Base-by-base conservation (phyloP, 2,329 filamentous ascomycete species). In the Neopestalotiopsis sp. region DNA sequence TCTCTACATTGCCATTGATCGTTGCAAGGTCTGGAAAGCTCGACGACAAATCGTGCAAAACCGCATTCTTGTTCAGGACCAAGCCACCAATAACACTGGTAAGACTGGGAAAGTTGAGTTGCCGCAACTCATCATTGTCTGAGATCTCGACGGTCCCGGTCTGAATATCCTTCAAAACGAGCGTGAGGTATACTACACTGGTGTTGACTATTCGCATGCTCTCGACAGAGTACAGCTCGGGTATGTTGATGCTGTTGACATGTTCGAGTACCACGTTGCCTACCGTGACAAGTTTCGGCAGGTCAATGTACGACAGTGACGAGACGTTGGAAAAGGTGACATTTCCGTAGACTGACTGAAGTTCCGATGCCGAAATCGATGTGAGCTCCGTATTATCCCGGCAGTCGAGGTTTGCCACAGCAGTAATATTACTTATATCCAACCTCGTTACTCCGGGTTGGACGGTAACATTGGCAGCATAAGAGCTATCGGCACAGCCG, bases 231-330 rank as follows among this genome's bases (percentile, higher is more conserved):
- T 63, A 24, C 60, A 34, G 30, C 60, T 63, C 38, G 60, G 60
- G 30, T 63, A 38, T 63, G 32, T 30, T 40, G 32, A 63, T 63
- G 60, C 34, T 63, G 32, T 30, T 38, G 34, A 63, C 60, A 63
- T 63, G 24, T 42, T 63, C 45, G 17, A 52, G 45, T 17, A 52
- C 45, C n/a, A 52, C 45, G 17, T 52, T 52, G 17, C 45, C 45
- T 52, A 17, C 45, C 45, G 45, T 52, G 7, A 7, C 5, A 7
- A 52, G 45, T 20, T 52, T 52, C 14, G 45, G 45, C 45, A 52
- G 45, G 45, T 52, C 45, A 10, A 52, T 52, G 45, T 52, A 52
- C 3, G 45, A 52, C n/a, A 52, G n/a, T n/a, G 45, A 52, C n/a
- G 45, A 52, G 45, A 52, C 45, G 45, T 52, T 52, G 20, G 45